Percentiles rank a stretch among this genome's conserved stretches.
phyloP scores from a whole-genome alignment of 768 basidiomycete genomes.

The Coprinopsis strossmayeri region DNA sequence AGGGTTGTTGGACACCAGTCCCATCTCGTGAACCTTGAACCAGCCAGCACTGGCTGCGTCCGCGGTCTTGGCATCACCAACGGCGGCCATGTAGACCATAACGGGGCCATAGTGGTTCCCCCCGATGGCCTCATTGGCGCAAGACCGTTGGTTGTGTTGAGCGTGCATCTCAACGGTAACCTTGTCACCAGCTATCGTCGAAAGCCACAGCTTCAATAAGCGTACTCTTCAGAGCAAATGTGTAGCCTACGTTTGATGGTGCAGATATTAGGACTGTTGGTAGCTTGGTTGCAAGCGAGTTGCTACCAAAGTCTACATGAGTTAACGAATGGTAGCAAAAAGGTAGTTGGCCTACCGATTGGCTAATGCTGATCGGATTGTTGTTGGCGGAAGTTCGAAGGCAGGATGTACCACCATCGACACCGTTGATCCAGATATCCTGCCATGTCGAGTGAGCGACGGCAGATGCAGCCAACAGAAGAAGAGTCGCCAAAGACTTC shows the following conservation, averaged over 20 bases:
- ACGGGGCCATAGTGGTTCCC: constrained; percentile 47
- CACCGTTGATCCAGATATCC: constrained; percentile 44
- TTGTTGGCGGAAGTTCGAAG: constrained; percentile 39
- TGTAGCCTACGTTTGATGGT: constrained; percentile 29
- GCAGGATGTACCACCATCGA: constrained; percentile 41
- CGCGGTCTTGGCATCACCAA: constrained; percentile 37
- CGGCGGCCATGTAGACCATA: constrained; percentile 42
- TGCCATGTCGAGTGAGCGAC: constrained; percentile 50
- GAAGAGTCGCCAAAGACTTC: not conserved
- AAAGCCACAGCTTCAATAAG: not conserved
- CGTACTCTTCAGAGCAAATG: not conserved
- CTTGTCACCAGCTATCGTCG: constrained; percentile 31
- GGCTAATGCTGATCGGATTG: constrained; percentile 38
- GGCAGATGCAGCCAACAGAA: constrained; percentile 27
- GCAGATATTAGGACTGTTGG: constrained; percentile 31
- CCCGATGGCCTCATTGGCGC: constrained; percentile 42
- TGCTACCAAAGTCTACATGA: constrained; percentile 20
- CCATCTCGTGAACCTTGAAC: constrained; percentile 48
- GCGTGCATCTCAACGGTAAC: constrained; percentile 54
- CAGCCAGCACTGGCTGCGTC: constrained; percentile 33
- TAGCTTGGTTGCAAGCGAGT: constrained; percentile 40
- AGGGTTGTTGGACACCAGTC: constrained; percentile 39
- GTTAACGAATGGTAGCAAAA: not conserved
- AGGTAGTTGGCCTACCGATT: constrained; percentile 19
- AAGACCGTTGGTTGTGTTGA: constrained; percentile 40